These are phyloP conservation scores for Hordeum marinum DNA, from an alignment of 176 grass and related monocot genomes.

Conservation along the genomic window DNA sequence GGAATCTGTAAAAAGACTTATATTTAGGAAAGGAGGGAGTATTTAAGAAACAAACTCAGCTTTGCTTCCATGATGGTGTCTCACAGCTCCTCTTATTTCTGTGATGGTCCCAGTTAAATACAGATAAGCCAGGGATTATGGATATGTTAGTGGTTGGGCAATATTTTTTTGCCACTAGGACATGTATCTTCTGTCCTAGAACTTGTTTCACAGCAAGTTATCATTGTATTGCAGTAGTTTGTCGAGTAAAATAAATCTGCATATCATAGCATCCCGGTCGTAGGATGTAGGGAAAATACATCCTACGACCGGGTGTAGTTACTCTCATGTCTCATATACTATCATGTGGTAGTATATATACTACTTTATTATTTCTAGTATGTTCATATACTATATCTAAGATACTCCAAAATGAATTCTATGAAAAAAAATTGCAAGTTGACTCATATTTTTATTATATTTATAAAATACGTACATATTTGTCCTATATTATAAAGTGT, in stretches of 20 bases:
- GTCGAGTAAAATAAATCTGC: not conserved
- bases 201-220: not conserved
- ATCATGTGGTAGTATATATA: too few relatives aligned
- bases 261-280: not conserved
- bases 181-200: not conserved
- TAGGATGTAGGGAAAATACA: too few relatives aligned
- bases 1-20: too few relatives aligned
- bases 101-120: not conserved
- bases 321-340: too few relatives aligned
- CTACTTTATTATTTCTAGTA: too few relatives aligned
- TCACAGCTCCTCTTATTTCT: not conserved
- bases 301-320: too few relatives aligned
- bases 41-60: not conserved
- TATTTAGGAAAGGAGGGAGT: too few relatives aligned
- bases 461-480: too few relatives aligned
- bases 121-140: not conserved
- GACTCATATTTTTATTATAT: too few relatives aligned
- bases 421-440: too few relatives aligned
- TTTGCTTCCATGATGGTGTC: constrained; percentile 23
- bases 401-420: too few relatives aligned
- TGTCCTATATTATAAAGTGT: not conserved
- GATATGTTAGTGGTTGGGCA: not conserved
- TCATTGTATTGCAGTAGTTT: not conserved
- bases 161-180: not conserved
- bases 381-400: too few relatives aligned